Percentiles rank a stretch among this genome's conserved stretches.
Evolutionary conservation across 805 yeast species (phyloP).

Genomic region (Saccharomycopsis capsularis): DNA sequence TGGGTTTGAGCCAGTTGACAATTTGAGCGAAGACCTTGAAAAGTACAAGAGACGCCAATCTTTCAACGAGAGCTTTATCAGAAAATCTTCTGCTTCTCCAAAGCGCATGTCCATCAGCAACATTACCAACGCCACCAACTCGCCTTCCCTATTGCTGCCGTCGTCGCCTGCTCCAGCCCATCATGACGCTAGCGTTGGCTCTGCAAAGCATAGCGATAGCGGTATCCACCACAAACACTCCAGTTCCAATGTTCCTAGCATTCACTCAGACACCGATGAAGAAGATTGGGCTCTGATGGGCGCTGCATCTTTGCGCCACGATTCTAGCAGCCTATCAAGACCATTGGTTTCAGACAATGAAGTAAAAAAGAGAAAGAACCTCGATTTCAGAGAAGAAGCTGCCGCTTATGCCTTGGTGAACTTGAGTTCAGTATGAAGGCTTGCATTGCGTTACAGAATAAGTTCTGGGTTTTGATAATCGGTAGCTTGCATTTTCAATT

Average conservation of each 20-base stretch:
- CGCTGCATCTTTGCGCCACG: slow-evolving; percentile 53
- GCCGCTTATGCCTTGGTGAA: slow-evolving; percentile 66
- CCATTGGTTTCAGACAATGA: background rate
- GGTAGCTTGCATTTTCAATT: background rate
- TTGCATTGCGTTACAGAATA: background rate
- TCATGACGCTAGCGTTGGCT: background rate
- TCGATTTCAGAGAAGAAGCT: slow-evolving; percentile 37
- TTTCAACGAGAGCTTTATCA: slow-evolving; percentile 16
- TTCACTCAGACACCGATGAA: slow-evolving; percentile 77
- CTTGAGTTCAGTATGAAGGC: slow-evolving; percentile 26
- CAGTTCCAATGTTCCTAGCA: slow-evolving; percentile 8
- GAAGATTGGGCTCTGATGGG: slow-evolving; percentile 96
- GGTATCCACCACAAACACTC: slow-evolving; percentile 1
- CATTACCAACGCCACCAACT: slow-evolving; percentile 9
- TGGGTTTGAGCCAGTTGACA: slow-evolving; percentile 8
- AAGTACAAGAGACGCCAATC: slow-evolving; percentile 6
- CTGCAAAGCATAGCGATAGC: too few relatives aligned
- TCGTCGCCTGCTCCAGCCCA: background rate
- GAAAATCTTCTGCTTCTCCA: slow-evolving; percentile 5
- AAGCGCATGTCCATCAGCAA: slow-evolving; percentile 14
- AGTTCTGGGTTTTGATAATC: background rate
- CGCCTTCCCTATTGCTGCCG: background rate
- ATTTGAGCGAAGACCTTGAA: slow-evolving; percentile 3
- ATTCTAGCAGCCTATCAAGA: slow-evolving; percentile 13
- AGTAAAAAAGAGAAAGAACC: slow-evolving; percentile 24